These are phyloP conservation scores for Paxillus involutus DNA, from an alignment of 768 basidiomycete genomes.

Conservation along the genomic window DNA sequence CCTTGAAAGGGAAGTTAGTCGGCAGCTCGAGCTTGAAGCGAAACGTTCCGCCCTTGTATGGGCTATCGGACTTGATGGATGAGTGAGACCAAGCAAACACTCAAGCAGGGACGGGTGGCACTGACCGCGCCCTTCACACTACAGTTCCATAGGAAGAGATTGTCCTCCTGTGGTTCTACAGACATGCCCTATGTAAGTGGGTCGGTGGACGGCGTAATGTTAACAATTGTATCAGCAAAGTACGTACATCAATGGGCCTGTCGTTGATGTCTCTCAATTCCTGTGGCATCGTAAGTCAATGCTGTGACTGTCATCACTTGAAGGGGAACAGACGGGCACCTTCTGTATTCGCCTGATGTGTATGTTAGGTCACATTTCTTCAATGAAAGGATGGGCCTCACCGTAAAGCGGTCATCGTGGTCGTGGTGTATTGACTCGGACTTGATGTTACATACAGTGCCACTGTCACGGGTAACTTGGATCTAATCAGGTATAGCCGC, in stretches of 20 bases:
- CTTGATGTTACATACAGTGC: neutral
- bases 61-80: conserved; percentile 60
- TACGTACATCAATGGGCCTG: conserved; percentile 64
- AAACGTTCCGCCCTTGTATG: conserved; percentile 83
- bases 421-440: neutral
- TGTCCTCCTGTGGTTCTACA: conserved; percentile 66
- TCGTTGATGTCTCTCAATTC: conserved; percentile 63
- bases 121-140: conserved; percentile 71
- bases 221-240: conserved; percentile 2
- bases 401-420: conserved; percentile 41
- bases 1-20: conserved; percentile 83
- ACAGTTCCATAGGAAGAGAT: conserved; percentile 78
- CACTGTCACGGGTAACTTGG: too few relatives aligned
- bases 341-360: conserved; percentile 68
- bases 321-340: conserved; percentile 37
- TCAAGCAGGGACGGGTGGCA: conserved; percentile 8
- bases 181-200: conserved; percentile 51
- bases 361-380: conserved; percentile 18
- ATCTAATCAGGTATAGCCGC: neutral
- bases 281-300: conserved; percentile 36
- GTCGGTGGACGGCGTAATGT: conserved; percentile 10
- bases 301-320: neutral
- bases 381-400: conserved; percentile 15
- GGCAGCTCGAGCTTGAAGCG: conserved; percentile 74
- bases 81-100: conserved; percentile 1